phyloP scores from a whole-genome alignment of 2,329 filamentous ascomycete species.

The Sarocladium strictum region DNA sequence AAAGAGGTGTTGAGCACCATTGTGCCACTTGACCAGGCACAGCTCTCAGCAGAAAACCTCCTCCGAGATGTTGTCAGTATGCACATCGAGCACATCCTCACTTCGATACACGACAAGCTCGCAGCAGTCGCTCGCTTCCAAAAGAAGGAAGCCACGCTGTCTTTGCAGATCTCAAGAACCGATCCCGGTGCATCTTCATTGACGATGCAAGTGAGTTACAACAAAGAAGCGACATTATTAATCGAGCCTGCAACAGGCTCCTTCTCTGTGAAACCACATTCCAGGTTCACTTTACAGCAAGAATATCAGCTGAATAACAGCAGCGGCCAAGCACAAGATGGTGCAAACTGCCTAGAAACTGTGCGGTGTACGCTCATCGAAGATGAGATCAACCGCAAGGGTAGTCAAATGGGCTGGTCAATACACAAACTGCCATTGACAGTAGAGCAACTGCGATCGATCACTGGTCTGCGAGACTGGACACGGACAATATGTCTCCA shows the following conservation, averaged over 20 bases:
- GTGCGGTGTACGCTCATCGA: constrained; percentile 57
- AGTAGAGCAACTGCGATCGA: constrained; percentile 50
- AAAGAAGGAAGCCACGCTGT: constrained; percentile 51
- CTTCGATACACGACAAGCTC: constrained; percentile 58
- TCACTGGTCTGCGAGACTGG: constrained; percentile 57
- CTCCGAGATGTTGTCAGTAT: constrained; percentile 68
- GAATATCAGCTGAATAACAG: constrained; percentile 61
- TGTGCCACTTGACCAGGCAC: constrained; percentile 53
- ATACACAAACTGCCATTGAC: constrained; percentile 41
- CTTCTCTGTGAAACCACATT: constrained; percentile 63
- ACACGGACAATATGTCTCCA: constrained; percentile 64
- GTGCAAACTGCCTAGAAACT: constrained; percentile 50
- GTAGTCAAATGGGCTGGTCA: constrained; percentile 60
- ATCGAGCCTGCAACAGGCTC: constrained; percentile 76
- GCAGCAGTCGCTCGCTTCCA: constrained; percentile 54
- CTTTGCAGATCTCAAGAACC: constrained; percentile 48
- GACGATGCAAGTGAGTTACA: constrained; percentile 62
- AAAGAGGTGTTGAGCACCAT: constrained; percentile 64
- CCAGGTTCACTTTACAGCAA: constrained; percentile 45
- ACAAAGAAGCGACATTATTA: constrained; percentile 51
- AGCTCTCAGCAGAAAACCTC: constrained; percentile 68
- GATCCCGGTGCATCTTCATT: constrained; percentile 65
- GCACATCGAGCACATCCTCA: constrained; percentile 68
- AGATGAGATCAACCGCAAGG: constrained; percentile 55
- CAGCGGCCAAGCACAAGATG: constrained; percentile 51